These are phyloP conservation scores for Darksidea phi DNA, from an alignment of 495 filamentous ascomycete genomes.

Conservation along the genomic window DNA sequence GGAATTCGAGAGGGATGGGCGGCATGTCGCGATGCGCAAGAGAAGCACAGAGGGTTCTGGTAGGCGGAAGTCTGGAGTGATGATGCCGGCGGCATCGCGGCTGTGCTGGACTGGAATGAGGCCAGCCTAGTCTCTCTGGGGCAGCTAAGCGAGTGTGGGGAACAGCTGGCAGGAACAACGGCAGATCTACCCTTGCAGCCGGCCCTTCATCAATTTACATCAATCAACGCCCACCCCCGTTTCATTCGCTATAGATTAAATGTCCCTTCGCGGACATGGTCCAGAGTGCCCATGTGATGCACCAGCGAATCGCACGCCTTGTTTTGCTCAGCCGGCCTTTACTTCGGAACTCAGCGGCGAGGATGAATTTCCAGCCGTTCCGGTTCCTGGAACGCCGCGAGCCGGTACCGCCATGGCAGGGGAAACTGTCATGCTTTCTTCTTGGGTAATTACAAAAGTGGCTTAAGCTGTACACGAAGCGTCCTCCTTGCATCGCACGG, in stretches of 20 bases:
- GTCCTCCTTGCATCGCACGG: conserved; percentile 17
- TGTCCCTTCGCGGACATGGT: conserved; percentile 10
- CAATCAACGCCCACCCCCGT: conserved; percentile 26
- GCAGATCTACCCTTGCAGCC: conserved; percentile 26
- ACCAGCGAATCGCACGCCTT: conserved; percentile 8
- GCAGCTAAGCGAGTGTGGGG: conserved; percentile 22
- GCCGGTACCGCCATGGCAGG: not conserved
- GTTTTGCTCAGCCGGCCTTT: conserved; percentile 22
- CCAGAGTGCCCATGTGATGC: conserved; percentile 29
- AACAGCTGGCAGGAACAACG: conserved; percentile 17
- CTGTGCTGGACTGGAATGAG: not conserved
- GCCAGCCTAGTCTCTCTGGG: not conserved
- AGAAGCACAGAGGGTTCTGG: conserved; percentile 10
- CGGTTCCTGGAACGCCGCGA: conserved; percentile 30
- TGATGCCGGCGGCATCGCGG: not conserved
- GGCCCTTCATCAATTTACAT: conserved; percentile 35
- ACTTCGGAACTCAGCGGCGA: conserved; percentile 19
- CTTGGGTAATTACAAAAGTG: conserved; percentile 16
- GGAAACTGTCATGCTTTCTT: conserved; percentile 19
- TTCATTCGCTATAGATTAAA: conserved; percentile 25
- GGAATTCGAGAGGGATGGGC: conserved; percentile 31
- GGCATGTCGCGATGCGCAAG: conserved; percentile 16
- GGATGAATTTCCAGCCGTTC: conserved; percentile 7
- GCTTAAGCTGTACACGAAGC: conserved; percentile 11
- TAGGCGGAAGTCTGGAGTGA: conserved; percentile 14